Base-by-base conservation (phyloP, 1,284 basidiomycete species). In the Bjerkandera adusta region DNA sequence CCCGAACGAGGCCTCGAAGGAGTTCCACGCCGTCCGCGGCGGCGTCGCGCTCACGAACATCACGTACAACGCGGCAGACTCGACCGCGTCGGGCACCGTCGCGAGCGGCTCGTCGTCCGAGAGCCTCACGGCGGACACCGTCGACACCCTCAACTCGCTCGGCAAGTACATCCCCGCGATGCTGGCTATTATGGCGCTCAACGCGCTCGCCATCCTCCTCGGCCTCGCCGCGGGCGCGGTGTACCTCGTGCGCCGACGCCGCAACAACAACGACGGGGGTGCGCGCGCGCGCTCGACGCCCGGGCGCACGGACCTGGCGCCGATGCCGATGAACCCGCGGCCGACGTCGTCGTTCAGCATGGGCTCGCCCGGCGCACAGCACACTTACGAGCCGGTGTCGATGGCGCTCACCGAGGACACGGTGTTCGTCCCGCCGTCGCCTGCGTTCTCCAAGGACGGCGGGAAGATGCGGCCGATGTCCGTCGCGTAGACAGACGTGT, bases 361-460 rank as follows among this genome's bases (percentile, higher is more conserved):
- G 38, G 48, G 55, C 21, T 21, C 47, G 35, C 41, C 48, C 10
- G 45, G 35, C 16, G 45, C 36, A 21, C 36, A 18, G 37, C 80
- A 81, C 52, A 59, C 65, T 24, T 86, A 87, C 59, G 70, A 85
- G 57, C 83, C 83, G 5, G 83, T 88, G 33, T 87, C 85, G 27
- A 82, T 86, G 82, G 85, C 85, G 22, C 61, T 87, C 52, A 82
- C 81, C 18, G 85, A 88, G 44, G 84, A 86, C 57, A 83, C 83
- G 3, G n/a, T n/a, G n/a, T 84, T 85, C 57, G 72, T 77, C 7
- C 80, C 81, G 18, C 81, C 82, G 16, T 75, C 78, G 0, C 83
- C 85, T 10, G 73, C 77, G 24, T 88, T 85, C 68, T 55, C 57
- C 21, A 61, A 59, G 50, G 70, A 75, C 54, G 70, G 68, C 46